phyloP scores from a whole-genome alignment of 163 green algal genomes.

The Botryococcus braunii region DNA sequence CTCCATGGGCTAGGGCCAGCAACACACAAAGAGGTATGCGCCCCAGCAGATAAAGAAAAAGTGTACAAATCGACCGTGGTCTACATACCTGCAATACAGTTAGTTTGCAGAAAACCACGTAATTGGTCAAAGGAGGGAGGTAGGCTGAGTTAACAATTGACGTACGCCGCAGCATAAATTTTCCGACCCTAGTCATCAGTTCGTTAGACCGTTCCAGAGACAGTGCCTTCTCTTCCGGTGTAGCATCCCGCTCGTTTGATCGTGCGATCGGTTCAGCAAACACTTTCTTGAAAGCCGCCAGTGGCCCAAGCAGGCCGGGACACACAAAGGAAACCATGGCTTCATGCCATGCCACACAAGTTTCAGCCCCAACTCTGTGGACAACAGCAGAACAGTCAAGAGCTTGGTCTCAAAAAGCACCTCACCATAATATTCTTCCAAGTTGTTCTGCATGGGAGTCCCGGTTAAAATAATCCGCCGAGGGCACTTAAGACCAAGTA shows the following conservation, averaged over 20 bases:
- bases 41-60: too few relatives aligned
- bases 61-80: too few relatives aligned
- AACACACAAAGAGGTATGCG: too few relatives aligned
- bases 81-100: slow-evolving; percentile 38
- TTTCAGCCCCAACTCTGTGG: background rate
- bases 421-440: slow-evolving; percentile 41
- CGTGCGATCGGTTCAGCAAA: slow-evolving; percentile 58
- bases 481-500: slow-evolving; percentile 51
- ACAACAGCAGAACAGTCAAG: slow-evolving; percentile 10
- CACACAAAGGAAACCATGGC: slow-evolving; percentile 56
- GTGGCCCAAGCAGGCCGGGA: slow-evolving; percentile 52
- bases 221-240: slow-evolving; percentile 41
- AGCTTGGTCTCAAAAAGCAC: slow-evolving; percentile 14
- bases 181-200: slow-evolving; percentile 20
- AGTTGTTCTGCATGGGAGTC: slow-evolving; percentile 60
- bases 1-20: too few relatives aligned
- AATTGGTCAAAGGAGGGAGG: slow-evolving; percentile 52
- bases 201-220: slow-evolving; percentile 38
- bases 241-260: slow-evolving; percentile 50
- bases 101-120: slow-evolving; percentile 70
- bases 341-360: slow-evolving; percentile 3
- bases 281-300: slow-evolving; percentile 54
- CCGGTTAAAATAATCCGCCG: slow-evolving; percentile 67
- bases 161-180: slow-evolving; percentile 64
- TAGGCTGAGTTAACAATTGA: slow-evolving; percentile 54